Conservation (phyloP, 139 green algal species). For the Bryopsis sp. region DNA sequence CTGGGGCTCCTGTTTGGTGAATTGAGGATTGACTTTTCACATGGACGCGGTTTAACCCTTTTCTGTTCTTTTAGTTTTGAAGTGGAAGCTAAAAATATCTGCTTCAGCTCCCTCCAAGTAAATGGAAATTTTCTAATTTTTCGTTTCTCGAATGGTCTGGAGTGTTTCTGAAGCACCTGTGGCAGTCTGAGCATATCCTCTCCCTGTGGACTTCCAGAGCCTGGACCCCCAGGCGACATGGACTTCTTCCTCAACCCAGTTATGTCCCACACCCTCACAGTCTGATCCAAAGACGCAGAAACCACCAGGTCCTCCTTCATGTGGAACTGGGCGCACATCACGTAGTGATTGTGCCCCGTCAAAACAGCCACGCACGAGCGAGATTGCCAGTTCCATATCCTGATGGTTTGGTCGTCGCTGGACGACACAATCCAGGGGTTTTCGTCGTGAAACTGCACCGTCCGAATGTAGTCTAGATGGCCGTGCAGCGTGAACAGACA, state of each 20-base stretch:
- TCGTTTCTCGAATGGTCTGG: no score
- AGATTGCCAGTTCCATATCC: slow-evolving; percentile 99
- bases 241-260: slow-evolving; percentile 90
- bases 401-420: slow-evolving; percentile 97
- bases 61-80: no score
- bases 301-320: slow-evolving; percentile 92
- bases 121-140: no score
- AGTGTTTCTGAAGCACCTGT: no score
- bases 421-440: slow-evolving; percentile 97
- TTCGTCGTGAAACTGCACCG: slow-evolving; percentile 90
- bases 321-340: slow-evolving; percentile 99
- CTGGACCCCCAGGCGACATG: slow-evolving; percentile 50
- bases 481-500: slow-evolving; percentile 98
- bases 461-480: slow-evolving; percentile 99
- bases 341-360: slow-evolving; percentile 99
- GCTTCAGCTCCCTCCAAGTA: no score
- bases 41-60: no score
- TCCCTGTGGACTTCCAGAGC: neutral
- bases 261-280: slow-evolving; percentile 98
- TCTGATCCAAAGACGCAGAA: slow-evolving; percentile 91
- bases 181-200: slow-evolving; percentile 77
- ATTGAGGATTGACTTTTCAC: no score
- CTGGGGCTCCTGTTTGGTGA: no score
- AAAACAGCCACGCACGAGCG: slow-evolving; percentile 93
- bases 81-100: no score